A percentile compares a stretch with the other conserved stretches of the same genome.
Evolutionary conservation across 805 yeast species (phyloP).

Genomic region (Candida nonsorbophila): DNA sequence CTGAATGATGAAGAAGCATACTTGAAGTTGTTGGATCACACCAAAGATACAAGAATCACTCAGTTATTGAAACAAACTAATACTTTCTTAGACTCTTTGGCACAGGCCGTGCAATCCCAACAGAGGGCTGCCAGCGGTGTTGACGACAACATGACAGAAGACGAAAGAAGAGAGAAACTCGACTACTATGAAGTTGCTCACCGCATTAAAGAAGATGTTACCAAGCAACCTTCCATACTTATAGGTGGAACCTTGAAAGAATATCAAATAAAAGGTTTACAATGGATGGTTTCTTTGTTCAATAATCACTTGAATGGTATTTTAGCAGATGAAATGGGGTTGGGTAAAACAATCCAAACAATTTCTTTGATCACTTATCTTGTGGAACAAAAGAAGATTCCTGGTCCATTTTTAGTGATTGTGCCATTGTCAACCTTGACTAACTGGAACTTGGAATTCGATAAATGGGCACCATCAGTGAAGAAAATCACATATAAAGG

Average conservation of each 20-base stretch:
- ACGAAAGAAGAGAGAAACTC: conserved; percentile 57
- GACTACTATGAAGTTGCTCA: conserved; percentile 85
- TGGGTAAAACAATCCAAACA: conserved; percentile 71
- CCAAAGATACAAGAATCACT: conserved; percentile 83
- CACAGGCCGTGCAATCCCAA: conserved; percentile 74
- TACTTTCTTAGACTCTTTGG: conserved; percentile 67
- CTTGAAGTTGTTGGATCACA: conserved; percentile 75
- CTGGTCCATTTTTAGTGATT: conserved; percentile 70
- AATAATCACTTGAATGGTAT: conserved; percentile 61
- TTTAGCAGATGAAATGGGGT: conserved; percentile 64
- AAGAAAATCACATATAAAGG: conserved; percentile 75
- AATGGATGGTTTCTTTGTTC: conserved; percentile 63
- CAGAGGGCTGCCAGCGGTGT: conserved; percentile 35
- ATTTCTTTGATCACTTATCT: conserved; percentile 70
- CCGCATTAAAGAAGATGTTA: conserved; percentile 59
- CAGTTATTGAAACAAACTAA: conserved; percentile 79
- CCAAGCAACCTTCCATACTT: conserved; percentile 60
- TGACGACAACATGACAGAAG: conserved; percentile 35
- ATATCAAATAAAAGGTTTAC: conserved; percentile 62
- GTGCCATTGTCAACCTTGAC: conserved; percentile 83
- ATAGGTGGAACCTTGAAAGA: conserved; percentile 79
- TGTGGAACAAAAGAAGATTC: conserved; percentile 60
- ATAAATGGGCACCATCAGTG: conserved; percentile 82
- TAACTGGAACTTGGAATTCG: conserved; percentile 82
- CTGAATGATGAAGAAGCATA: conserved; percentile 88